These are phyloP conservation scores for Rhynchospora tenuis DNA, from an alignment of 176 grass and related monocot species.

Conservation along the genomic window DNA sequence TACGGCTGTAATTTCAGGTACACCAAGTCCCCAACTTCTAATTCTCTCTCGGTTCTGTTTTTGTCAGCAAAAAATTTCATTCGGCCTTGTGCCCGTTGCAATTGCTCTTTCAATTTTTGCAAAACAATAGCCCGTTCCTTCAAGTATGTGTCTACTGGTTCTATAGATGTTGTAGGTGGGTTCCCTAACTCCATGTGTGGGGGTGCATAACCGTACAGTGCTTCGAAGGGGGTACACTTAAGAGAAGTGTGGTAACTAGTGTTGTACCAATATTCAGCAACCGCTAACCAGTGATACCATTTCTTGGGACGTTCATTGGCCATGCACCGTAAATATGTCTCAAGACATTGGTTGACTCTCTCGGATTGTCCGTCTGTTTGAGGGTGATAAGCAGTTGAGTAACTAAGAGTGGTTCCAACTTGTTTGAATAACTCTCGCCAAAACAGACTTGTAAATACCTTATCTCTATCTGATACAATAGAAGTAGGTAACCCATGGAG, in stretches of 20 bases:
- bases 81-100: neutral
- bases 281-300: neutral
- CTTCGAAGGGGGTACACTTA: neutral
- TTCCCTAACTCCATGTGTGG: neutral
- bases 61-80: neutral
- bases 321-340: neutral
- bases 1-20: conserved; percentile 4
- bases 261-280: neutral
- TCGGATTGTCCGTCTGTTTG: no score
- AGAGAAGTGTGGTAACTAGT: neutral
- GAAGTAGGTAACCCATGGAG: neutral
- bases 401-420: neutral
- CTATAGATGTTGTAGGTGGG: neutral
- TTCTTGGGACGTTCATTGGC: neutral
- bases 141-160: neutral
- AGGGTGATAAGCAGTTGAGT: neutral
- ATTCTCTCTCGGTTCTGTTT: neutral
- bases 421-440: neutral
- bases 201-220: neutral
- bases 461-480: neutral
- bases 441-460: neutral
- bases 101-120: neutral
- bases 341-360: no score
- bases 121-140: neutral
- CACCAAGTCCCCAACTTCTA: neutral